Base-by-base conservation (phyloP, 331 rosid genomes). In the Quercus tomentella region DNA sequence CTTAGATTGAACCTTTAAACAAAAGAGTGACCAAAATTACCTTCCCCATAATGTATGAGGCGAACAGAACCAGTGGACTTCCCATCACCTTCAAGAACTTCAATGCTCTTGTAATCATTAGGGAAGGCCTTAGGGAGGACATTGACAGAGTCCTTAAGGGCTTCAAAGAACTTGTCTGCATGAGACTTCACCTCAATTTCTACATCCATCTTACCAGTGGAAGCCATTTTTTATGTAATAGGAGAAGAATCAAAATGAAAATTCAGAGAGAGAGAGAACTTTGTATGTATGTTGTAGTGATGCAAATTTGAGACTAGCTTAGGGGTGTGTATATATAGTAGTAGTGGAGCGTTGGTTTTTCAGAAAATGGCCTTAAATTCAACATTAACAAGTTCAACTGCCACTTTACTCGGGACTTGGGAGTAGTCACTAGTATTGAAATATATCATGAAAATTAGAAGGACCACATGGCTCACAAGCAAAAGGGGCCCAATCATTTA, bases 1-100 rank as follows among this genome's bases (percentile, higher is more conserved):
- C 49, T 41, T 41, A 41, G 49, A 41, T 41, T 22, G 1, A 58
- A 11, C 23, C 22, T 8, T 21, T 22, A 4, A 3, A 10, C 65
- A 22, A 2, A 58, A 10, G 66, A 58, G 23, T 58, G 17, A 58
- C 16, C 31, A 23, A 22, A 4, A 2, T 58, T 77, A 90, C 97
- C 97, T 60, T 91, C 94, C 3, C 77, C 88, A 62, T 92, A 94
- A 37, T 72, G 63, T 2, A 94, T 79, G 17, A 72, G 87, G 62
- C 97, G 97, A 22, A 94, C 45, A 43, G 98, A 92, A 16, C 97
- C 98, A 37, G 82, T 80, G 21, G 91, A 83, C n/a, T 89, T 92
- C 72, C 98, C 98, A 74, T 92, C 95, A 12, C 98, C 98, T 81
- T 88, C 91, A 30, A 94, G 82, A 51, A 92, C 79, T 30, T 91